Conservation (phyloP, 192 early-diverging fungal species). For the Geranomyces michiganensis region DNA sequence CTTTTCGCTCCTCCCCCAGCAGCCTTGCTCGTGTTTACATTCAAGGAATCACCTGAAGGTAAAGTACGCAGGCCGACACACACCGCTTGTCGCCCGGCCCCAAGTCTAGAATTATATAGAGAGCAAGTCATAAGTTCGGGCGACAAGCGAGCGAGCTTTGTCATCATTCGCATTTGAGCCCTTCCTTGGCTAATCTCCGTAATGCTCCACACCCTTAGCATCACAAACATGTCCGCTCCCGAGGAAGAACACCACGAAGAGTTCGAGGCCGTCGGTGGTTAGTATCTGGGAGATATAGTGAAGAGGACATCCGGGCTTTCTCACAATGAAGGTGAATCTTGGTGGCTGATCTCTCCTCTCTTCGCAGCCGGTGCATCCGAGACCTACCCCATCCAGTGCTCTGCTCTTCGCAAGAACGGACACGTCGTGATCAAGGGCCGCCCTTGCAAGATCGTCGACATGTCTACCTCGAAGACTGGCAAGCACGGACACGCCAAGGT, state of each 20-base stretch:
- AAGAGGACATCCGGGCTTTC: no score
- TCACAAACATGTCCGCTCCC: slow-evolving; percentile 16
- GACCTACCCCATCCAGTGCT: slow-evolving; percentile 99
- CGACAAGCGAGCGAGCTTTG: no score
- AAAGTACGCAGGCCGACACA: no score
- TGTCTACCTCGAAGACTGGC: slow-evolving; percentile 99
- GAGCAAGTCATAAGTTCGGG: no score
- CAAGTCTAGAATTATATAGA: no score
- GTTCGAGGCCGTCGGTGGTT: slow-evolving; percentile 59
- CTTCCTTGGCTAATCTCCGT: no score
- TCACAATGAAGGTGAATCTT: not conserved
- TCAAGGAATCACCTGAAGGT: no score
- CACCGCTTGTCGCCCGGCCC: no score
- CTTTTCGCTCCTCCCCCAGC: no score
- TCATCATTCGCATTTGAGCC: no score
- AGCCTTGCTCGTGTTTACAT: no score
- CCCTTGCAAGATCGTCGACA: slow-evolving; percentile 99
- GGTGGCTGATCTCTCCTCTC: not conserved
- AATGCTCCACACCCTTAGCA: not conserved
- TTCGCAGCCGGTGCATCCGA: slow-evolving; percentile 77
- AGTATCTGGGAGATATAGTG: not conserved
- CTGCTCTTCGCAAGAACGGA: slow-evolving; percentile 98
- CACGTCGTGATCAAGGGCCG: slow-evolving; percentile 98
- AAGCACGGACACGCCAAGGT: slow-evolving; percentile 99
- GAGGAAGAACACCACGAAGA: slow-evolving; percentile 55